These are phyloP conservation scores for Alternaria sp. DNA, from an alignment of 2,329 filamentous ascomycete genomes.

Conservation along the genomic window DNA sequence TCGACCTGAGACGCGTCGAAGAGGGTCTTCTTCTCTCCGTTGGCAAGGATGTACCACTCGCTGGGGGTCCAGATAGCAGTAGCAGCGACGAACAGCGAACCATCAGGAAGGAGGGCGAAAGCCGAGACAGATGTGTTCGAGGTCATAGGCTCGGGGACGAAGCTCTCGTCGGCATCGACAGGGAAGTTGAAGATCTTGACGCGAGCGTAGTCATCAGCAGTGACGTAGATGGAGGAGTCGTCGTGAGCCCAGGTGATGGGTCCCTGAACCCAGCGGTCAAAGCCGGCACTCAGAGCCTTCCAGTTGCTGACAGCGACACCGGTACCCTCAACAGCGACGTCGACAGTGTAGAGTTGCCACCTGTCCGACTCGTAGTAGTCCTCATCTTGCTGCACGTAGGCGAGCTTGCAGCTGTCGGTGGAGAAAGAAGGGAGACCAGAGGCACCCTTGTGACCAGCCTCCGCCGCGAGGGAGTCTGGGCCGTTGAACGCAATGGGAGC, in stretches of 20 bases:
- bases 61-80: slow-evolving; percentile 41
- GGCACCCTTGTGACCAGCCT: slow-evolving; percentile 66
- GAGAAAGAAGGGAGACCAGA: slow-evolving; percentile 75
- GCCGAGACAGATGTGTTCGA: slow-evolving; percentile 48
- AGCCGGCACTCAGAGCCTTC: slow-evolving; percentile 37
- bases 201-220: slow-evolving; percentile 44
- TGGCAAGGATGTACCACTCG: slow-evolving; percentile 38
- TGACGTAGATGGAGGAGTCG: slow-evolving; percentile 39
- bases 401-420: slow-evolving; percentile 71
- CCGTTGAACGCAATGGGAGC: slow-evolving; percentile 42
- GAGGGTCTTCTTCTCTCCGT: slow-evolving; percentile 51
- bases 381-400: slow-evolving; percentile 76
- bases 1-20: slow-evolving; percentile 68
- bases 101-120: slow-evolving; percentile 65
- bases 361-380: slow-evolving; percentile 80
- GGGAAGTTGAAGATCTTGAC: slow-evolving; percentile 66
- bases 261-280: slow-evolving; percentile 39
- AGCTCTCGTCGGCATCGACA: slow-evolving; percentile 62
- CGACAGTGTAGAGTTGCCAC: slow-evolving; percentile 55
- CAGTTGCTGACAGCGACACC: slow-evolving; percentile 38
- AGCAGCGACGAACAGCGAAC: slow-evolving; percentile 55
- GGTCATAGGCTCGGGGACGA: slow-evolving; percentile 48
- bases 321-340: slow-evolving; percentile 29
- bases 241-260: slow-evolving; percentile 42
- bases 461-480: slow-evolving; percentile 31